Evolutionary conservation across 1,284 basidiomycete species (phyloP).

Genomic region (Schizophyllum amplum): DNA sequence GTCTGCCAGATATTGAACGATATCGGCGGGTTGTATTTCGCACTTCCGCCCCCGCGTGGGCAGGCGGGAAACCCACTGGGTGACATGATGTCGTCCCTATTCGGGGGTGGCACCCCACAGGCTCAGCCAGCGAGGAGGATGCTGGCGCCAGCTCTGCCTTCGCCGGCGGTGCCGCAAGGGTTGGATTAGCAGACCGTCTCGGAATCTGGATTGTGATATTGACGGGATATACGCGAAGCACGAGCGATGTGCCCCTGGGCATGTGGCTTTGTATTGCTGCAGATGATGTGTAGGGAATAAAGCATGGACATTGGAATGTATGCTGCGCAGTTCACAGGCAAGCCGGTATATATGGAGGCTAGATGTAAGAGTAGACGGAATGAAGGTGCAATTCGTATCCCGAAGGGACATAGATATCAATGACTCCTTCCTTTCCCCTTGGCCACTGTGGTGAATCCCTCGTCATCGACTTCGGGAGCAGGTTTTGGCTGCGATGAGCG

Average conservation of each 20-base stretch:
- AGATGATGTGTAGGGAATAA: too few relatives aligned
- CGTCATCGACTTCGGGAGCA: slow-evolving; percentile 68
- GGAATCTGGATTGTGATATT: too few relatives aligned
- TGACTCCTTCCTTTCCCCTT: slow-evolving; percentile 45
- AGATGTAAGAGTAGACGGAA: too few relatives aligned
- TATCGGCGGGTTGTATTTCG: slow-evolving; percentile 72
- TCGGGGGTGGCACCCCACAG: slow-evolving; percentile 48
- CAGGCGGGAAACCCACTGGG: slow-evolving; percentile 73
- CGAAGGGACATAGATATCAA: neutral
- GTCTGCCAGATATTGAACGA: slow-evolving; percentile 37
- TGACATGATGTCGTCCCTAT: slow-evolving; percentile 77
- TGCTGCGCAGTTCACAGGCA: too few relatives aligned
- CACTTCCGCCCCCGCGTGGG: slow-evolving; percentile 63
- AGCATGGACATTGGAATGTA: too few relatives aligned
- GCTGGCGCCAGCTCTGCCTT: slow-evolving; percentile 21
- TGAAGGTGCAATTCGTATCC: neutral
- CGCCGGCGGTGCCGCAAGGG: neutral
- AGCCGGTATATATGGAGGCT: too few relatives aligned
- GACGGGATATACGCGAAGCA: too few relatives aligned
- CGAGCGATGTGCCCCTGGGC: too few relatives aligned
- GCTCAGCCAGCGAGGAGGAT: slow-evolving; percentile 25
- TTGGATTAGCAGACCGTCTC: too few relatives aligned
- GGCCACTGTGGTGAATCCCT: slow-evolving; percentile 75
- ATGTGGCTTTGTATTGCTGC: too few relatives aligned
- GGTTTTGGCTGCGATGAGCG: slow-evolving; percentile 33